phyloP scores from a whole-genome alignment of 805 yeast species.

The Gaillardinia entomophila region DNA sequence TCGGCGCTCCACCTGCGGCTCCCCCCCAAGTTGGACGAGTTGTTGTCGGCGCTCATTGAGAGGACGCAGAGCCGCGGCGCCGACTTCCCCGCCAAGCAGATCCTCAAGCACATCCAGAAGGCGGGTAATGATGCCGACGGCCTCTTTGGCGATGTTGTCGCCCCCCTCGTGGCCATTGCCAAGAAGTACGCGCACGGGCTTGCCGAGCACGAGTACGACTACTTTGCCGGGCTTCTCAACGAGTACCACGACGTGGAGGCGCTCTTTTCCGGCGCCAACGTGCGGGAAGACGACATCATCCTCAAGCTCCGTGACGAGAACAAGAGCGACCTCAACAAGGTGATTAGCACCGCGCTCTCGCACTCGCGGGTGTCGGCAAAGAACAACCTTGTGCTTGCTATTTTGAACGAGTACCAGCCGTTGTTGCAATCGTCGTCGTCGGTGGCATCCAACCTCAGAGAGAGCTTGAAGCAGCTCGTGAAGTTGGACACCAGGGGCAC shows the following conservation, averaged over 20 bases:
- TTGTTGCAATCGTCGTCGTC: conserved; percentile 68
- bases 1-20: conserved; percentile 92
- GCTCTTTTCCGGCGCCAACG: conserved; percentile 68
- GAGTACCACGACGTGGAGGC: conserved; percentile 76
- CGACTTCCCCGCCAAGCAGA: conserved; percentile 90
- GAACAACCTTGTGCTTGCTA: conserved; percentile 82
- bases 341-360: conserved; percentile 69
- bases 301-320: conserved; percentile 83
- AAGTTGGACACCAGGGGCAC: conserved; percentile 86
- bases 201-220: conserved; percentile 74
- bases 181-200: conserved; percentile 68
- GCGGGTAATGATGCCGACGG: conserved; percentile 45
- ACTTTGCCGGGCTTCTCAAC: conserved; percentile 62
- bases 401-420: conserved; percentile 77
- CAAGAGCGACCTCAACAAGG: conserved; percentile 67
- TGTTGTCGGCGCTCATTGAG: conserved; percentile 59
- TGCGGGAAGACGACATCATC: conserved; percentile 85
- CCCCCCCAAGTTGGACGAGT: conserved; percentile 69
- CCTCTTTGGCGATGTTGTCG: conserved; percentile 50
- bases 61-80: conserved; percentile 61
- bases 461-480: conserved; percentile 70
- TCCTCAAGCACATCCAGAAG: conserved; percentile 66
- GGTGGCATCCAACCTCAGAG: conserved; percentile 58
- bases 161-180: conserved; percentile 71
- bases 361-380: conserved; percentile 92